Evolutionary conservation across 2,329 filamentous ascomycete species (phyloP), one percentile per base, ranked within the genome.

Genomic region (Colletotrichum godetiae): DNA sequence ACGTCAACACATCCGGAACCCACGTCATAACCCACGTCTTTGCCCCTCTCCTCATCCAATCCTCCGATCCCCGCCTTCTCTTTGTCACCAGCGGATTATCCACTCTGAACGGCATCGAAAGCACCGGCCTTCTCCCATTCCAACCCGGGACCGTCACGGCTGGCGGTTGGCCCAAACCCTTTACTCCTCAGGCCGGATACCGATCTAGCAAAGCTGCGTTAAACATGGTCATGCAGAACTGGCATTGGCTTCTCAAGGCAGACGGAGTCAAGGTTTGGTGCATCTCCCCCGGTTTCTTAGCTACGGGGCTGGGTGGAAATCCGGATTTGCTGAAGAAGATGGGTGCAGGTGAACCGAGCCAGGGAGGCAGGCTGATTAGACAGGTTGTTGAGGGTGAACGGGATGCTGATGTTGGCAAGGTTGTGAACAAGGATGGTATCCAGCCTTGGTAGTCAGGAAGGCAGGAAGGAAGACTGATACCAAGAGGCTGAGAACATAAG

Each of bases 231-330:
- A 85, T 87, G 85, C 78, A 82, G 6, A 83, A 86, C 70, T 88
- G 85, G 84, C 71, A 77, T 12, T 78, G 82, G 8, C 70, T 80
- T 0, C 78, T 88, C 29, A 81, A 79, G 58, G 81, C 83, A 1
- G 88, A 90, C 55, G 86, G 86, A 0, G 86, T 89, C 5, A 88
- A 87, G 76, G 84, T 87, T 0, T 89, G 82, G 80, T 77, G 78
- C 35, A 77, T 89, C n/a, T 84, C 81, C 6, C 88, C 87, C 0
- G 88, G 88, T 0, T 83, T 85, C 59, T 76, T 89, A 56, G 87
- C 85, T 0, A 90, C 87, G 0, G 82, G 82, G 0, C 74, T 89
- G 0, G 85, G 82, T 2, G 83, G 80, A 5, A 66, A 66, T 15
- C 60, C 42, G 1, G 78, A 79, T 60, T 71, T 81, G 57, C 42